Evolutionary conservation across 2,329 filamentous ascomycete genomes (phyloP), one percentile per base, ranked within the genome.

Genomic region (Ceratocystis alfenasii): DNA sequence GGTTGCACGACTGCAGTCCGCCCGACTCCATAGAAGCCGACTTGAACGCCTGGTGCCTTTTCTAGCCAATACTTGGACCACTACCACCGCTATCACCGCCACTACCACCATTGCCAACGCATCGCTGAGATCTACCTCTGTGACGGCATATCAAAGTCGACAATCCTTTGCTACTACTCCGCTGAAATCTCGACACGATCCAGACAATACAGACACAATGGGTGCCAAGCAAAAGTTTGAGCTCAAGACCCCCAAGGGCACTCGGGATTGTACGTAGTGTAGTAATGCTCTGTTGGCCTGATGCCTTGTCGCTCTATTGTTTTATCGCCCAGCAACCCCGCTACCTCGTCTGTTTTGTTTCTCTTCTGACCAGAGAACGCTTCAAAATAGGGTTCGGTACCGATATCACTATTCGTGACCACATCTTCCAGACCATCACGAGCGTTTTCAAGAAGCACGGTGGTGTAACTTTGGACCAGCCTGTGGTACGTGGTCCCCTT

Each of bases 241-340:
- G 76, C 81, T 95, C 74, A 95, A 95, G 81, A 89, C 87, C 73
- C 89, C 90, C 69, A 95, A 95, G 81, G 90, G 91, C 71, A 95
- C 90, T 70, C 89, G 90, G 74, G 91, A 95, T 75, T 95, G 85
- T 85, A 67, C 72, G 72, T 72, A 68, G 44, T 30, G 41, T 28
- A 25, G 53, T 28, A 57, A 36, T 62, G 8, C 46, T 33, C 55
- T 30, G 15, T 30, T 59, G 17, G 8, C 25, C 15, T 15, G 41
- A 17, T 22, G n/a, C 20, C 10, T 28, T 30, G 46, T 30, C 36
- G 10, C 36, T 15, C 17, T 48, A 10, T 33, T 41, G 20, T 25
- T 63, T 68, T 46, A 53, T 53, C n/a, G 59, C 63, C 12, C 60
- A 62, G 46, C 55, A 33, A 8, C 28, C 30, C 30, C 25, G 25